These are phyloP conservation scores for Cercospora zeina DNA, from an alignment of 2,329 filamentous ascomycete genomes.

Conservation along the genomic window DNA sequence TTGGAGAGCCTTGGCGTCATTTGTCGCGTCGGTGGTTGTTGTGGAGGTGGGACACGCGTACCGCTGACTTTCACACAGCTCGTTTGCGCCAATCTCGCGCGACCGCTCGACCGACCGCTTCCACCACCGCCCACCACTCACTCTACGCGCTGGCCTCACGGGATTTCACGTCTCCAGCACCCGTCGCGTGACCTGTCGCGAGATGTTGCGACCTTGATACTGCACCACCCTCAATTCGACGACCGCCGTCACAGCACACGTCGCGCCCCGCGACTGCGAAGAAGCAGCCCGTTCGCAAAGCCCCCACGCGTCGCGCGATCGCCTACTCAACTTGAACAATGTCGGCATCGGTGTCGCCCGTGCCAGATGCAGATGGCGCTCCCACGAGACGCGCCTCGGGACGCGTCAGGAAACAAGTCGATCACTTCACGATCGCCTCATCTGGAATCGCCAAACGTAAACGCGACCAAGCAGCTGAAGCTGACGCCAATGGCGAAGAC, in stretches of 20 bases:
- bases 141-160: not conserved
- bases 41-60: constrained; percentile 9
- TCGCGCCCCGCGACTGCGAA: constrained; percentile 6
- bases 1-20: constrained; percentile 2
- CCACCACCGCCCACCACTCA: not conserved
- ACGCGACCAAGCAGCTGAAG: constrained; percentile 40
- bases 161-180: not conserved
- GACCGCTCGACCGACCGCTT: constrained; percentile 7
- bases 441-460: constrained; percentile 52
- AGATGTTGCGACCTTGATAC: not conserved
- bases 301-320: constrained; percentile 13
- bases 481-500: constrained; percentile 41
- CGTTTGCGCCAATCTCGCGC: constrained; percentile 7
- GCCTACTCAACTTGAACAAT: constrained; percentile 13
- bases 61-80: not conserved
- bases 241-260: not conserved
- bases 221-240: not conserved
- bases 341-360: constrained; percentile 29
- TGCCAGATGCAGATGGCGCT: constrained; percentile 44
- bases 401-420: constrained; percentile 45
- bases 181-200: not conserved
- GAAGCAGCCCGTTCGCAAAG: constrained; percentile 8
- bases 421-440: constrained; percentile 36
- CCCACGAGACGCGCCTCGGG: constrained; percentile 64
- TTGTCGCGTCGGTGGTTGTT: constrained; percentile 8